Evolutionary conservation across 805 yeast genomes (phyloP).

Genomic region (Barnettozyma botsteinii): DNA sequence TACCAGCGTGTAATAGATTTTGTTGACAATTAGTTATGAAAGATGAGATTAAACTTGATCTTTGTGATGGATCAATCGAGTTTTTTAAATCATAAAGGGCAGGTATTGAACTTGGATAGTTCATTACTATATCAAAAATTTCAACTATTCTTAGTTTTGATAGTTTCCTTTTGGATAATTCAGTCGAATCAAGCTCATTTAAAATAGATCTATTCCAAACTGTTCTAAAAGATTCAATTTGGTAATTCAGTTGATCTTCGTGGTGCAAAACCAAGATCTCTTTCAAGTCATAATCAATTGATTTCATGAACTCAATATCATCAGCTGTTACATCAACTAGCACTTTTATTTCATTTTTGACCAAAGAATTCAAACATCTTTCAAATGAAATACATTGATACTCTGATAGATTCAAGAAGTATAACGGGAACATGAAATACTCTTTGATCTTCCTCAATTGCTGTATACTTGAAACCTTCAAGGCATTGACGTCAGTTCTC

Average conservation of each 20-base stretch:
- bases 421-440: conserved; percentile 20
- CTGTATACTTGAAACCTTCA: conserved; percentile 2
- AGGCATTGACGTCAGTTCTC: conserved; percentile 7
- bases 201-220: conserved; percentile 18
- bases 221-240: conserved; percentile 8
- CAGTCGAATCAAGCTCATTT: conserved; percentile 7
- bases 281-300: conserved; percentile 18
- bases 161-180: conserved; percentile 11
- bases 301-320: conserved; percentile 13
- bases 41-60: conserved; percentile 43
- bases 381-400: conserved; percentile 12
- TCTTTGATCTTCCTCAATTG: conserved; percentile 15
- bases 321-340: conserved; percentile 4
- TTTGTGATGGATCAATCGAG: conserved; percentile 46
- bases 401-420: conserved; percentile 13
- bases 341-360: conserved; percentile 9
- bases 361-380: conserved; percentile 16
- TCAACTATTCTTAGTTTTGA: conserved; percentile 46
- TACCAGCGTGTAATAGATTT: conserved; percentile 69
- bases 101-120: conserved; percentile 45
- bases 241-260: conserved; percentile 7
- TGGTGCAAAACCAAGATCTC: conserved; percentile 11
- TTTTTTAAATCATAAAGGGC: conserved; percentile 54
- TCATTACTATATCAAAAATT: conserved; percentile 50
- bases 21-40: conserved; percentile 42